Evolutionary conservation across 225 moss, liverwort and hornwort genomes (phyloP).

Genomic region (Thuidium tamariscinum): DNA sequence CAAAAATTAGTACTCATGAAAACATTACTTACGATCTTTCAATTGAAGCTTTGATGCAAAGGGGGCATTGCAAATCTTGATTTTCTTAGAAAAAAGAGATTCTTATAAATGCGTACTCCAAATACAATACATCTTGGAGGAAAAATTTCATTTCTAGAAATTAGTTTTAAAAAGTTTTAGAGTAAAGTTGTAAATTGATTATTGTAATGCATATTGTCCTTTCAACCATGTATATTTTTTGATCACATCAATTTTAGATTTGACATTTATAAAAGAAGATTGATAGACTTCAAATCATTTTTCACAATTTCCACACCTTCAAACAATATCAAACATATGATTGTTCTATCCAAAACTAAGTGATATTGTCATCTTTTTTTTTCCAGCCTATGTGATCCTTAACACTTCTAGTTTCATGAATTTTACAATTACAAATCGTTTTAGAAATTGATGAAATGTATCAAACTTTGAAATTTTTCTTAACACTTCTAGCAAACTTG

Average conservation of each 20-base stretch:
- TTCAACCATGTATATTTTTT: not conserved
- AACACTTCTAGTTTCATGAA: not conserved
- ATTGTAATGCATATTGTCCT: not conserved
- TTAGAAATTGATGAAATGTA: not conserved
- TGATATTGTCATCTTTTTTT: fast-evolving
- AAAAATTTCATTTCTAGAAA: too few relatives aligned
- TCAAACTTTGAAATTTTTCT: too few relatives aligned
- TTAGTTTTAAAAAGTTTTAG: not conserved
- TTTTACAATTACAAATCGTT: fast-evolving
- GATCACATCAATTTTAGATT: not conserved
- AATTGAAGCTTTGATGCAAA: not conserved
- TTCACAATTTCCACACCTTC: fast-evolving
- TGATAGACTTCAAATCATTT: not conserved
- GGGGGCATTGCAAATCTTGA: not conserved
- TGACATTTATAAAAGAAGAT: not conserved
- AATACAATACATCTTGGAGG: not conserved
- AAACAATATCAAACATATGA: too few relatives aligned
- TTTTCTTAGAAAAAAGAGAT: not conserved
- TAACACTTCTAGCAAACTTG: not conserved
- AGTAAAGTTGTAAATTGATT: too few relatives aligned
- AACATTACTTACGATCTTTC: not conserved
- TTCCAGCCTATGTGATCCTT: fast-evolving
- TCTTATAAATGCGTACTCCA: not conserved
- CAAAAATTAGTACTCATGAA: fast-evolving
- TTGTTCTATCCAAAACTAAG: too few relatives aligned